Percentiles rank a stretch among this genome's conserved stretches.
phyloP scores from a whole-genome alignment of 1,284 basidiomycete species.

The Cutaneotrichosporon sp. region DNA sequence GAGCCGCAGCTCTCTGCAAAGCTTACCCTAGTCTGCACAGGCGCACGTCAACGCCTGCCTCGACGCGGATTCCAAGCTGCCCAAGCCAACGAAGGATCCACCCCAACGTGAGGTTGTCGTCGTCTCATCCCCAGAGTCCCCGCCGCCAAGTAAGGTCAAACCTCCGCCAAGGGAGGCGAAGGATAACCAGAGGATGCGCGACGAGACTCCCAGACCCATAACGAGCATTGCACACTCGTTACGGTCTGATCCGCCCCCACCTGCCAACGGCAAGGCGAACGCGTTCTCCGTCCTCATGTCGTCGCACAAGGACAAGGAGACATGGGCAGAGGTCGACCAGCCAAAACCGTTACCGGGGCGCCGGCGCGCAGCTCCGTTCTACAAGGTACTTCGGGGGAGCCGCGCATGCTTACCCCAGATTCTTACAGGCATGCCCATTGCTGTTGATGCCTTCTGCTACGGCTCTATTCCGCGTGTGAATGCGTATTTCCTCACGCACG shows the following conservation, averaged over 20 bases:
- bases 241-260: constrained; percentile 6
- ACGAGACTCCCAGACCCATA: constrained; percentile 17
- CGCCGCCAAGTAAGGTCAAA: not conserved
- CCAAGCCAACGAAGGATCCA: not conserved
- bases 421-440: constrained; percentile 94
- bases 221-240: constrained; percentile 25
- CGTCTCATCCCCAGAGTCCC: constrained; percentile 5
- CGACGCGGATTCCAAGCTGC: constrained; percentile 20
- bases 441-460: constrained; percentile 92
- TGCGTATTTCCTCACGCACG: constrained; percentile 90
- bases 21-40: constrained; percentile 28
- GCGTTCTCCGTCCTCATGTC: constrained; percentile 80
- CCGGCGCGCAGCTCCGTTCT: constrained; percentile 74
- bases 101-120: not conserved
- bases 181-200: not conserved
- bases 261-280: constrained; percentile 39
- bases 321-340: constrained; percentile 70
- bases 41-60: constrained; percentile 48
- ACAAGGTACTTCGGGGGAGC: constrained; percentile 59
- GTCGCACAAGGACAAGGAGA: constrained; percentile 68
- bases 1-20: not conserved
- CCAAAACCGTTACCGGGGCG: constrained; percentile 27
- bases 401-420: constrained; percentile 35
- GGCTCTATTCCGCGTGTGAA: constrained; percentile 80
- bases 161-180: not conserved